phyloP scores from a whole-genome alignment of 1,284 basidiomycete species.

The Ganoderma multipileum region DNA sequence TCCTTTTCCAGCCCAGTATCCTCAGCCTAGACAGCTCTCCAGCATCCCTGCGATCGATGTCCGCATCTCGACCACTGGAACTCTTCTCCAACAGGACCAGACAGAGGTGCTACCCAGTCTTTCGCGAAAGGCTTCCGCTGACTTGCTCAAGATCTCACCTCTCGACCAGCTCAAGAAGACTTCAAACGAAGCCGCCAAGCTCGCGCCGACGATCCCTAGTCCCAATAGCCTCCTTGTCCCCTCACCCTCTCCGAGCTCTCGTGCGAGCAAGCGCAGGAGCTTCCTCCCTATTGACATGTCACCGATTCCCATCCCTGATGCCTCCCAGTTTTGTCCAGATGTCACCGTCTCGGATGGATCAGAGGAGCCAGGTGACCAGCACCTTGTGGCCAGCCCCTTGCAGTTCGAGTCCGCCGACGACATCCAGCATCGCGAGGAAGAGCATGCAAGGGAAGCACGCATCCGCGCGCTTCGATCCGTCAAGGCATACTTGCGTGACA shows the following conservation, averaged over 20 bases:
- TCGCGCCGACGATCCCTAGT: constrained; percentile 31
- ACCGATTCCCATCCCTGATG: constrained; percentile 64
- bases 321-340: constrained; percentile 65
- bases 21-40: constrained; percentile 13
- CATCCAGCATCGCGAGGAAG: constrained; percentile 68
- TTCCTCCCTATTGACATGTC: constrained; percentile 83
- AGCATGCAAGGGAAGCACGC: constrained; percentile 72
- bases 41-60: constrained; percentile 54
- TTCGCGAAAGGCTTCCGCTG: constrained; percentile 37
- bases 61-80: constrained; percentile 72
- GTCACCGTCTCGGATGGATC: constrained; percentile 52
- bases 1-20: constrained; percentile 23
- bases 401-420: constrained; percentile 51
- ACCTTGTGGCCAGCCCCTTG: constrained; percentile 49
- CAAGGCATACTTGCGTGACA: constrained; percentile 94
- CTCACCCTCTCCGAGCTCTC: constrained; percentile 52
- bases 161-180: constrained; percentile 41
- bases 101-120: constrained; percentile 41
- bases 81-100: constrained; percentile 45
- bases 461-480: constrained; percentile 84
- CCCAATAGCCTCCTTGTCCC: constrained; percentile 51
- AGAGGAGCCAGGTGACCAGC: constrained; percentile 48
- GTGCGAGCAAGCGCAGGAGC: constrained; percentile 77
- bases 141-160: constrained; percentile 37
- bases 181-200: constrained; percentile 33